Base-by-base conservation (phyloP, 768 basidiomycete species). In the Russula abietina region DNA sequence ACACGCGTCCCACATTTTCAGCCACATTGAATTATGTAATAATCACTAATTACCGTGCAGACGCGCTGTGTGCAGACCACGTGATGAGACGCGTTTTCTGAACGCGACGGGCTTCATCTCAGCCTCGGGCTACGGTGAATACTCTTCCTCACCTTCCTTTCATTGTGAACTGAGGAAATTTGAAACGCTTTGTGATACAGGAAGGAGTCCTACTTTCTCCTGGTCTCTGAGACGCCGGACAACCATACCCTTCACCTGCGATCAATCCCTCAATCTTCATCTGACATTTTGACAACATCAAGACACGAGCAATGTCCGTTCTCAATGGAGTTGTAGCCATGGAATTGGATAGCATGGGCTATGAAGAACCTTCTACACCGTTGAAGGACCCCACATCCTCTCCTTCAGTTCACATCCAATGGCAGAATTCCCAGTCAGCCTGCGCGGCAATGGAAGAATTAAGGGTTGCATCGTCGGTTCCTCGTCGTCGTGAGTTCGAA, bases 351-450 rank as follows among this genome's bases (percentile, higher is more conserved):
- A 26, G 12, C 3, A 41, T 17, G 26, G 46, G 32, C 17, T 22
- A 41, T 16, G 62, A 59, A 33, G 52, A 49, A 5, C 62, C 62
- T 17, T 59, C 53, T 10, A 64, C 62, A 11, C 62, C 62, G 17
- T 55, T 41, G 5, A 64, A 48, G 26, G 62, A 64, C 17, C 62
- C 39, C 12, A 22, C 38, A 0, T 59, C 58, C 6, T 64, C 62
- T 22, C 58, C 62, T 9, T 52, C 19, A 2, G 57, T 45, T 28
- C 58, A 64, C 53, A 64, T 64, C 26, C 58, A 59, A 26, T 64
- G 62, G 62, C 62, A 64, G 58, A 64, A 64, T 16, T 64, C 62
- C 6, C 62, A 64, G 33, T 64, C 62, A 33, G 62, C 62, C 38
- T 62, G 62, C 30, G 62, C 62, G 30, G 58, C 62, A 8, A 50